Evolutionary conservation across 768 basidiomycete species (phyloP), one percentile per base, ranked within the genome.

Genomic region (Termitomyces sp.): DNA sequence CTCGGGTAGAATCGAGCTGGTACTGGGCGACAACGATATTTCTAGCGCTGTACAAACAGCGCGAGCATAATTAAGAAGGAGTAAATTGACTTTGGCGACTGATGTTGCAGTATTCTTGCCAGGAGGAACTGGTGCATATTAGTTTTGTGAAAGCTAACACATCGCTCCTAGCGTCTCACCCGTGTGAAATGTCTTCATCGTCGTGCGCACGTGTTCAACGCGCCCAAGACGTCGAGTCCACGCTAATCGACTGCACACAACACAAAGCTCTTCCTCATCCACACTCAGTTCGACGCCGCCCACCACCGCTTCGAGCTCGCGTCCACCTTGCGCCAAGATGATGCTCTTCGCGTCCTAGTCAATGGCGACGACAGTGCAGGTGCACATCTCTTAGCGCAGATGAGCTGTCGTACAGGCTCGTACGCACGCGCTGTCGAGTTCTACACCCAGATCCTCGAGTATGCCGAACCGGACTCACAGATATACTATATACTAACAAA

Each of bases 201-300:
- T n/a, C n/a, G n/a, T n/a, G n/a, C n/a, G n/a, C n/a, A n/a, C n/a
- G n/a, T n/a, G n/a, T 71, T 74, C 45, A 93, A 92, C 65, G 93
- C 92, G 26, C 80, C 93, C 67, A 92, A 87, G 80, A 94, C 94
- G n/a, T 61, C 94, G 92, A 75, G 88, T 92, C 72, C 28, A 32
- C 53, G 44, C 56, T 18, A 43, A 56, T 26, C 18, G 36, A 40
- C 32, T 9, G 30, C 61, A 96, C 71, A 82, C 32, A 85, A 89
- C 66, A 90, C 93, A 11, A 92, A 93, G 67, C 74, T 95, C n/a
- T 94, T 92, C 71, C 74, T 96, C 35, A 78, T 94, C 36, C 74
- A 96, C 65, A 92, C 87, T 1, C 93, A 95, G 67, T 87, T 89
- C 61, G 77, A 76, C 30, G 59, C 66, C 63, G 3, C 60, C 64